Evolutionary conservation across 331 rosid genomes (phyloP), one percentile per base, ranked within the genome.

Genomic region (Dryas integrifolia): DNA sequence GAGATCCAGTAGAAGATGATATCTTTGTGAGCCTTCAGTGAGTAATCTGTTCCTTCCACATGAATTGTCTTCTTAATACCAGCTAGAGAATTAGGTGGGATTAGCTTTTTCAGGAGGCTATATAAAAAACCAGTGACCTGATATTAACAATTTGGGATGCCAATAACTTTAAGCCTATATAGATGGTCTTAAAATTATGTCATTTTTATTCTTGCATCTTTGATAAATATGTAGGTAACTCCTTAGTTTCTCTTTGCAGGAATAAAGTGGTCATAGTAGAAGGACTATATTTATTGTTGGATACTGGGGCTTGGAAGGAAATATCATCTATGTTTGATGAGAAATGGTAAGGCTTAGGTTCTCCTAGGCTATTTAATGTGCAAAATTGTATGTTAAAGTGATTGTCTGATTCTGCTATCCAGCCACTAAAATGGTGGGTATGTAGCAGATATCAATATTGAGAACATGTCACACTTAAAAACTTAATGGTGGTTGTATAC

Each of bases 1-100:
- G 96, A 68, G 96, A 92, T 82, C 98, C 96, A 44, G 86, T 90
- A 66, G 91, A 86, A 80, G 89, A 85, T 71, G 98, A 88, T 80
- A 82, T 92, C 70, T 86, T 86, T 72, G 92, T 92, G 82, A 85
- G 80, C 88, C 81, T 62, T 71, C 87, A 82, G 98, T 92, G 80
- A 86, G 98, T 88, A 79, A 13, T 78, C 81, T 78, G 79, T 69
- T 43, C 64, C 57, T 50, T 59, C 73, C 63, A 68, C 59, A 3
- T 39, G 52, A 58, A 46, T 47, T 51, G 10, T 64, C 44, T 12
- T 8, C 11, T 24, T 7, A 15, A 11, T 56, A 47, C 65, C 30
- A 49, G 71, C 80, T 44, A 57, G 57, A 26, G 30, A 59, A n/a
- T 39, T 53, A 50, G 61, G 16, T 21, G 0, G 63, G 40, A 13